phyloP scores from a whole-genome alignment of 192 early-diverging fungal species.

The Entomortierella lignicola region DNA sequence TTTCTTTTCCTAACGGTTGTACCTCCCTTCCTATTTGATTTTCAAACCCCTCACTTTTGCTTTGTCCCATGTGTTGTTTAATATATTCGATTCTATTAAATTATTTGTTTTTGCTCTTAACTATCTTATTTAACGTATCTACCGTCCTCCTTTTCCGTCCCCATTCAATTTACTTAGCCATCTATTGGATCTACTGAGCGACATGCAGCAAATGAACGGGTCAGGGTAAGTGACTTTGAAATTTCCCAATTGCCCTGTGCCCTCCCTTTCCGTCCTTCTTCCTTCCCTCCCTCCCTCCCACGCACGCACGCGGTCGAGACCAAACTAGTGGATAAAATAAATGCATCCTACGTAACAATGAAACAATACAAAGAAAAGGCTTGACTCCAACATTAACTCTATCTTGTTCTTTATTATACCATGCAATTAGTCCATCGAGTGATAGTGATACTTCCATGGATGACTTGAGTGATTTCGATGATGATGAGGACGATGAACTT shows the following conservation, averaged over 20 bases:
- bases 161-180: conserved; percentile 16
- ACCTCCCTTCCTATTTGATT: neutral
- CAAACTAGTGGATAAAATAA: neutral
- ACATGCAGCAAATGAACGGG: conserved; percentile 39
- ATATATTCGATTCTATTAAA: too few relatives aligned
- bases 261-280: too few relatives aligned
- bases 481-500: conserved; percentile 27
- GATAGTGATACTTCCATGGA: conserved; percentile 50
- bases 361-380: neutral
- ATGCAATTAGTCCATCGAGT: conserved; percentile 30
- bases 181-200: conserved; percentile 47
- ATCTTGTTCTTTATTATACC: neutral
- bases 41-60: neutral
- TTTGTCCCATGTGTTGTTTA: neutral
- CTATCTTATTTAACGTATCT: too few relatives aligned
- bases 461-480: conserved; percentile 33
- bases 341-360: neutral
- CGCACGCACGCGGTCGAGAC: too few relatives aligned
- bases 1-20: neutral
- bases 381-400: neutral
- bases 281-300: neutral
- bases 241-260: too few relatives aligned
- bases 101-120: too few relatives aligned
- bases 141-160: too few relatives aligned
- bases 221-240: conserved; percentile 23